Evolutionary conservation across 768 basidiomycete species (phyloP).

Genomic region (Russula dissimulans): DNA sequence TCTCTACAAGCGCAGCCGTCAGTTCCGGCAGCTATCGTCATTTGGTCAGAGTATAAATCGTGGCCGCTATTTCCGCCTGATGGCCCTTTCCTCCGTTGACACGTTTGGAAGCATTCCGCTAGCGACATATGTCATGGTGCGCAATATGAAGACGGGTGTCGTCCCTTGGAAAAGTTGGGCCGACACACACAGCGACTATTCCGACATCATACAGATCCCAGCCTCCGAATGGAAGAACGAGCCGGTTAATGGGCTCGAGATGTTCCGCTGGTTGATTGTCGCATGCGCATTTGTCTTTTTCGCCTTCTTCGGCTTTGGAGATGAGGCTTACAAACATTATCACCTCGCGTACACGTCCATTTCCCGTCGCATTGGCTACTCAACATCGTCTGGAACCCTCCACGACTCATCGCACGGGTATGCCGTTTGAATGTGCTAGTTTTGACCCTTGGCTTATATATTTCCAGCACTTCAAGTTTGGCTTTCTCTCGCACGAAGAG

Average conservation of each 20-base stretch:
- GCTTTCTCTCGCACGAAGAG: background rate
- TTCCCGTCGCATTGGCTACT: constrained; percentile 22
- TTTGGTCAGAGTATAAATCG: constrained; percentile 29
- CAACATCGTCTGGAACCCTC: background rate
- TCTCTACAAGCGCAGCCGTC: constrained; percentile 22
- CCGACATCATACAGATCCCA: constrained; percentile 31
- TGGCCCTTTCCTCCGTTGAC: background rate
- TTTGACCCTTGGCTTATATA: too few relatives aligned
- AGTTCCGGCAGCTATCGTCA: constrained; percentile 24
- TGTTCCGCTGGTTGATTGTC: background rate
- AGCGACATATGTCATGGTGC: background rate
- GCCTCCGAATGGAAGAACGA: constrained; percentile 30
- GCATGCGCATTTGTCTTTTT: background rate
- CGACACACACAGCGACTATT: constrained; percentile 32
- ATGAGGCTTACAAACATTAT: background rate
- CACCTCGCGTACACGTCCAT: background rate
- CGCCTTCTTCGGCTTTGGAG: background rate
- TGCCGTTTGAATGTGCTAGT: background rate
- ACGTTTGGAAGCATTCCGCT: background rate
- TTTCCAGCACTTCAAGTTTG: background rate
- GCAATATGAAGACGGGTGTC: background rate
- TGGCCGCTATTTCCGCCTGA: background rate
- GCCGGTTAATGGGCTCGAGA: background rate
- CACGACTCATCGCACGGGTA: constrained; percentile 1
- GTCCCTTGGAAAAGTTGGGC: too few relatives aligned